Conservation (phyloP, 2,329 filamentous ascomycete species). For the Geosmithia putterillii region DNA sequence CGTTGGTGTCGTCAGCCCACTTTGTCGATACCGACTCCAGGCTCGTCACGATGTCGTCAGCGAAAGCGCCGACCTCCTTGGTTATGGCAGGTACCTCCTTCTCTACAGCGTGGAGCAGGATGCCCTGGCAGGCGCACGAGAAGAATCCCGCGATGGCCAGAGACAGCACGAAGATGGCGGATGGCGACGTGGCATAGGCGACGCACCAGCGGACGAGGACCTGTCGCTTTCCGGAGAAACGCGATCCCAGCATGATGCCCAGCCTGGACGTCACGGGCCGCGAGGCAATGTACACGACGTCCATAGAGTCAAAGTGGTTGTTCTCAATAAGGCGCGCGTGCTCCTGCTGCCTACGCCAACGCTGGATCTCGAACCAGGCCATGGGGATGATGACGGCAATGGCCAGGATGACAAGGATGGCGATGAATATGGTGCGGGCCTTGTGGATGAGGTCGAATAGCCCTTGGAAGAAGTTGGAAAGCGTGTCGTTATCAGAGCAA, state of each 20-base stretch:
- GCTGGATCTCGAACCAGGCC: slow-evolving; percentile 66
- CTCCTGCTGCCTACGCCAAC: slow-evolving; percentile 62
- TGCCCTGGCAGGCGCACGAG: slow-evolving; percentile 69
- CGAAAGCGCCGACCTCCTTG: slow-evolving; percentile 64
- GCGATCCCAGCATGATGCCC: slow-evolving; percentile 58
- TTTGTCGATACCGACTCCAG: slow-evolving; percentile 60
- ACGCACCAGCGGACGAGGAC: slow-evolving; percentile 71
- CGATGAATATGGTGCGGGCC: slow-evolving; percentile 64
- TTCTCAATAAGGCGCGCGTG: slow-evolving; percentile 54
- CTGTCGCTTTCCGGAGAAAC: slow-evolving; percentile 53
- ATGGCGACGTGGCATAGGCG: slow-evolving; percentile 74
- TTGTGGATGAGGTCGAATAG: slow-evolving; percentile 54
- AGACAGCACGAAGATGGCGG: slow-evolving; percentile 76
- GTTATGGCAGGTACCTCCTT: slow-evolving; percentile 66
- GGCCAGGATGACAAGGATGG: slow-evolving; percentile 59
- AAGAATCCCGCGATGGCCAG: slow-evolving; percentile 74
- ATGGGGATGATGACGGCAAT: slow-evolving; percentile 65
- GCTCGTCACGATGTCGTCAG: slow-evolving; percentile 61
- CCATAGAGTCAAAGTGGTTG: slow-evolving; percentile 65
- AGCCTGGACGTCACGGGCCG: slow-evolving; percentile 62
- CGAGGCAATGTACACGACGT: slow-evolving; percentile 78
- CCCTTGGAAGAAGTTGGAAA: slow-evolving; percentile 72
- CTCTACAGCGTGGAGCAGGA: slow-evolving; percentile 62
- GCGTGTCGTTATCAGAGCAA: slow-evolving; percentile 73
- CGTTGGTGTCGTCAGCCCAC: slow-evolving; percentile 70